Base-by-base conservation (phyloP, 2,329 filamentous ascomycete genomes). In the Aspergillus sp. region DNA sequence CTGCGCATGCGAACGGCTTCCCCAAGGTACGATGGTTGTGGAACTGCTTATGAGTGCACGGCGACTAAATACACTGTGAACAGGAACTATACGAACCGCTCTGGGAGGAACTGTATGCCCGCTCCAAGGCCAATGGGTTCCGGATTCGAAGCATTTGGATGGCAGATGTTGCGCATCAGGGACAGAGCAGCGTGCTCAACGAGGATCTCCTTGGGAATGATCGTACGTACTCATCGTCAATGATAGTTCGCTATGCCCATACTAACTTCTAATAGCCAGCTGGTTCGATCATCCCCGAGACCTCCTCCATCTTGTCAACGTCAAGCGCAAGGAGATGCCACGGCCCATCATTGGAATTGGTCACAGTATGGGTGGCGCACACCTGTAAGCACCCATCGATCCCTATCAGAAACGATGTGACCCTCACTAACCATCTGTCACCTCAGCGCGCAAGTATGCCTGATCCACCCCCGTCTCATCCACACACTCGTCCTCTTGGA, bases 81-180 rank as follows among this genome's bases (percentile, higher is more conserved):
- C 57, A 91, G 88, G 93, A 97, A 77, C 74, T 97, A 2, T 97
- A 97, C 67, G 92, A 97, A 64, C 89, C 93, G 0, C 76, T 97
- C 0, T 97, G 91, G 88, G 89, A 93, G 54, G 90, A 96, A 47
- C 76, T 97, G 1, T 77, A 88, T 60, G 72, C 78, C 16, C 75
- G 78, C 16, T 76, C 86, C 5, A 80, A 81, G 58, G 67, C 72
- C 13, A 76, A 79, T 51, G 85, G 84, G 16, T 83, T 95, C 62
- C 79, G 81, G 2, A 89, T 97, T 62, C 83, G 90, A 52, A 79
- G 83, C 56, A 92, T 97, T 61, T 96, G 89, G 88, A 94, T 96
- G 62, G 86, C 90, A 56, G 93, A 97, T 73, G 84, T 88, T n/a
- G 86, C 89, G 25, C 87, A 91, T 67, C 89, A 97, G 75, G 92